phyloP scores from a whole-genome alignment of 116 monocot species.

The Posidonia oceanica region DNA sequence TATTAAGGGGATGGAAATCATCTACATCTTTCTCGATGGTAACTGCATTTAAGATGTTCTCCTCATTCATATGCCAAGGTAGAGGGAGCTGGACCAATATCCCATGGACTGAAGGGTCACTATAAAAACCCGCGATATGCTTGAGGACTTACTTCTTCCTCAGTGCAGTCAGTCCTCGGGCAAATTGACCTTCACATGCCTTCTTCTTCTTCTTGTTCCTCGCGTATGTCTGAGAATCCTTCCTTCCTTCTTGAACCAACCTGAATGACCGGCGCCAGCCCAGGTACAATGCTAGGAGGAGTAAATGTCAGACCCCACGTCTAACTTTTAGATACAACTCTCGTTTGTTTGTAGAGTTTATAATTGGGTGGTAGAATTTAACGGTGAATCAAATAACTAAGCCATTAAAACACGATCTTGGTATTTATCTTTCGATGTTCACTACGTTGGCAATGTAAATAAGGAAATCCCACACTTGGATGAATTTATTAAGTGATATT shows the following conservation, averaged over 20 bases:
- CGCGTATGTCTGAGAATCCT: conserved; percentile 89
- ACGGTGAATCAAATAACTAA: no score
- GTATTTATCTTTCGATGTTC: no score
- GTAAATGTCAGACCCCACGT: no score
- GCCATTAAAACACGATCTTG: no score
- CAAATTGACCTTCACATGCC: conserved; percentile 68
- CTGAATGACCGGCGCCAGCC: conserved; percentile 54
- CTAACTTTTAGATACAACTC: no score
- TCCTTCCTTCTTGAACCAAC: conserved; percentile 57
- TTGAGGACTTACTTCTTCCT: conserved; percentile 78
- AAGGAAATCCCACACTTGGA: no score
- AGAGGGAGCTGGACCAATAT: conserved; percentile 92
- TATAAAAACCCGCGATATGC: conserved; percentile 64
- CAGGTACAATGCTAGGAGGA: conserved; percentile 76
- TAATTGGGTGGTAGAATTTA: no score
- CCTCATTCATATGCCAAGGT: conserved; percentile 85
- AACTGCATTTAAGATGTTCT: conserved; percentile 64
- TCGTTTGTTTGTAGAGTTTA: no score
- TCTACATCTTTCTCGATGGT: conserved; percentile 93
- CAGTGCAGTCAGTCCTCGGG: conserved; percentile 71
- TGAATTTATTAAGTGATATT: no score
- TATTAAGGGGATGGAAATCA: conserved; percentile 95
- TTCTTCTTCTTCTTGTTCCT: conserved; percentile 97
- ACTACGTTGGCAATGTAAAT: no score
- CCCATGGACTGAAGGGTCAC: conserved; percentile 70